Evolutionary conservation across 1,139 yeast species (phyloP).

Genomic region (Ogataea hybrid): DNA sequence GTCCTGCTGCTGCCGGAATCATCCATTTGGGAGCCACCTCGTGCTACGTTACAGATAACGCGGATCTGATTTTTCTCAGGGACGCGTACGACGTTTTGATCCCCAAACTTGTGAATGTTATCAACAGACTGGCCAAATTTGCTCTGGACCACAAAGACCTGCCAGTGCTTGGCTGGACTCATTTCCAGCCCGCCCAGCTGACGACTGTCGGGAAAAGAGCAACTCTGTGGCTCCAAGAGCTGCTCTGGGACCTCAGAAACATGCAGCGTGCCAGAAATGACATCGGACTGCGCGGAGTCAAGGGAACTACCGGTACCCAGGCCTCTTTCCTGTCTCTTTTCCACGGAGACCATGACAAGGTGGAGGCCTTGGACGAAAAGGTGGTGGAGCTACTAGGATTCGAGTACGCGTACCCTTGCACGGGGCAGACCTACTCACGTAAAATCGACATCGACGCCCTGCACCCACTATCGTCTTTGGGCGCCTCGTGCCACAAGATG

Average conservation of each 20-base stretch:
- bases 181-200: conserved; percentile 98
- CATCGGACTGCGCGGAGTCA: conserved; percentile 95
- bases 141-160: conserved; percentile 90
- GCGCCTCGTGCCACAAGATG: conserved; percentile 96
- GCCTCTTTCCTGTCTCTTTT: conserved; percentile 92
- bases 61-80: conserved; percentile 92
- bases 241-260: conserved; percentile 97
- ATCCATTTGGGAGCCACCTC: conserved; percentile 98
- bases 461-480: conserved; percentile 91
- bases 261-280: conserved; percentile 95
- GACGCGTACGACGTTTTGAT: conserved; percentile 92
- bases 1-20: conserved; percentile 97
- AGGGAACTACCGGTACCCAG: conserved; percentile 99
- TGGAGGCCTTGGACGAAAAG: conserved; percentile 84
- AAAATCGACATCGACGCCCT: conserved; percentile 94
- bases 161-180: conserved; percentile 99
- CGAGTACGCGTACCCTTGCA: conserved; percentile 92
- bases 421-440: conserved; percentile 98
- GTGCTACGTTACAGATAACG: conserved; percentile 96
- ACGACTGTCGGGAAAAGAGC: conserved; percentile 99
- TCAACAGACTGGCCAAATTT: conserved; percentile 82
- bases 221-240: conserved; percentile 95
- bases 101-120: conserved; percentile 94
- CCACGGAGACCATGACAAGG: conserved; percentile 97
- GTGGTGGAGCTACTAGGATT: conserved; percentile 93